Evolutionary conservation across 805 yeast species (phyloP), one percentile per base, ranked within the genome.

Genomic region (Candida germanica): DNA sequence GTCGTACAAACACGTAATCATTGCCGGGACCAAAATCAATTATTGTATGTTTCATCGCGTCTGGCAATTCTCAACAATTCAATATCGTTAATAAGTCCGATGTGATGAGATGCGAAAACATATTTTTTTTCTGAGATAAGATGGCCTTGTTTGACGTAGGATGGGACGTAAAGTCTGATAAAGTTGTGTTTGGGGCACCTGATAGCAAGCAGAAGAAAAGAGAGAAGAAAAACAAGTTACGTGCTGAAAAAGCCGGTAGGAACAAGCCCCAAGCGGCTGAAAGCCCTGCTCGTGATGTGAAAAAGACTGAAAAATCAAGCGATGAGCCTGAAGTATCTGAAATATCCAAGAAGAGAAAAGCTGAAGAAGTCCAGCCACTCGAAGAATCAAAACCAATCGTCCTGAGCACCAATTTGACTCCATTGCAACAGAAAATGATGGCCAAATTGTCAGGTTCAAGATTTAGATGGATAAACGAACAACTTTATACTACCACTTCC

Each of bases 401-500:
- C 9, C 22, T 35, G 3, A 29, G 38, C 24, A 10, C 23, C 23
- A 77, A 79, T 30, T 62, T 89, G 36, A 87, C 96, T 0, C 94
- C 96, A 12, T 63, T 89, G 44, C 99, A 93, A 61, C 85, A 84
- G 51, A 93, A 93, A 54, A 91, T 93, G 98, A 79, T 87, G 80
- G 87, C 86, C 30, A 93, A 93, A 57, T 73, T 93, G 27, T 79
- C 94, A 2, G 99, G 99, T 0, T 87, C 98, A 1, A 70, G 98
- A 49, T 93, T 93, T 65, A 74, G 99, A 58, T 93, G 98, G 98
- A 93, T 93, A 55, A 93, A 93, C 57, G 98, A 93, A 61, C 95
- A 91, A 56, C 67, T 93, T n/a, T 93, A 93, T 56, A 93, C 98
- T 1, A 81, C 80, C 24, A 63, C 80, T 1, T 89, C 98, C 0